Evolutionary conservation across 176 grass and related monocot species (phyloP), one percentile per base, ranked within the genome.

Genomic region (Hordeum marinum): DNA sequence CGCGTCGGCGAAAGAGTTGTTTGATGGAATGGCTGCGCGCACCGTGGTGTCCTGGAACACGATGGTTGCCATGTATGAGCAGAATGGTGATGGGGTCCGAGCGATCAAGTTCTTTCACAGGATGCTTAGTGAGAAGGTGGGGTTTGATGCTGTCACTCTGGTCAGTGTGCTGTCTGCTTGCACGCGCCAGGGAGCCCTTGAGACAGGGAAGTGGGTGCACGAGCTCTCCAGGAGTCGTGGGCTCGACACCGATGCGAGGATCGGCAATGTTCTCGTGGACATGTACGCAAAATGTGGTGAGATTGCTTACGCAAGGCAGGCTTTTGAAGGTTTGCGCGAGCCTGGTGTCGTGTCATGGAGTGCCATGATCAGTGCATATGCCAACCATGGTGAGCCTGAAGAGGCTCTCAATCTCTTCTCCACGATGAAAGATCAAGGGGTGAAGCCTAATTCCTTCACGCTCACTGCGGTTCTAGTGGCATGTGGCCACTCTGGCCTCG

Each of bases 31-130:
- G 89, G 43, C n/a, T 0, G 21, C 11, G 0, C 91, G 83, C 26
- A 89, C 62, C 26, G 85, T 92, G 46, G 87, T 88, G 83, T 93
- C 93, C 12, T 98, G 95, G 95, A 98, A 92, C 86, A 92, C 95
- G 0, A 98, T 98, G 95, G 85, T 98, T 61, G 91, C 95, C 15
- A 85, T 90, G 77, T 89, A 93, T 83, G 91, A 98, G 55, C 93
- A 95, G 61, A 67, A 76, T 3, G 80, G 59, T 54, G 54, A 89
- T 59, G 89, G 69, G 2, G 39, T 40, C 17, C 52, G 85, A 29
- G 89, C 96, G 9, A 91, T 95, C 78, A 93, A 85, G 54, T 87
- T 95, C 29, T 95, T 98, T 72, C 66, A 36, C 11, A 81, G 75
- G 76, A 98, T 98, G 96, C 88, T 95, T 63, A 85, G 68, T 7